phyloP scores from a whole-genome alignment of 225 moss, liverwort and hornwort species.

The Bryoerythrophyllum caledonicum region DNA sequence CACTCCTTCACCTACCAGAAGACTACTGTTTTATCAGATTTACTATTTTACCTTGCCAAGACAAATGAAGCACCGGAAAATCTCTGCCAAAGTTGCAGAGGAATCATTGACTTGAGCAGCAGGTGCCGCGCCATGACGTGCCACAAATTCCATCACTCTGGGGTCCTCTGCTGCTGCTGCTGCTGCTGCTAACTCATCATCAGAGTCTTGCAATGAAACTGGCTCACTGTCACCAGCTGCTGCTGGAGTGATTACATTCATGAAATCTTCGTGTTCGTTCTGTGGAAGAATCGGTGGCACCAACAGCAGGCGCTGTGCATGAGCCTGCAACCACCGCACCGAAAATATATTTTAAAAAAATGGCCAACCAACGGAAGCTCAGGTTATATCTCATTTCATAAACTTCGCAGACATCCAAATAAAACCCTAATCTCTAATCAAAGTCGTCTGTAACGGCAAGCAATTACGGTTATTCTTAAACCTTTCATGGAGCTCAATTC shows the following conservation, averaged over 20 bases:
- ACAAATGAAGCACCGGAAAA: conserved; percentile 73
- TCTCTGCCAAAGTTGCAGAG: conserved; percentile 60
- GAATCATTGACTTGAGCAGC: conserved; percentile 33
- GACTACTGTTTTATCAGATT: too few relatives aligned
- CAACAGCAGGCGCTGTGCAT: conserved; percentile 38
- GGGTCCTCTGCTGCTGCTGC: conserved; percentile 23
- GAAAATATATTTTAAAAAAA: background rate
- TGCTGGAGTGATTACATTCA: conserved; percentile 1
- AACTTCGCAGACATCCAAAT: too few relatives aligned
- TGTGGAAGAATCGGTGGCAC: conserved; percentile 33
- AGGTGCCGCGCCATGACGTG: conserved; percentile 42
- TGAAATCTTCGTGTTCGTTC: conserved; percentile 36
- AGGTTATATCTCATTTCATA: background rate
- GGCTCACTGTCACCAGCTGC: conserved; percentile 23
- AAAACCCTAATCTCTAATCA: background rate
- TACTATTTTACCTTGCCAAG: conserved; percentile 46
- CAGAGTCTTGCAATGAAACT: conserved; percentile 37
- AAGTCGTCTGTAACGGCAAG: background rate
- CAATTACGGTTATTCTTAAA: background rate
- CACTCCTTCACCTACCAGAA: too few relatives aligned
- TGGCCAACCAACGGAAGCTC: background rate
- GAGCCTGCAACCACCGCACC: conserved; percentile 23
- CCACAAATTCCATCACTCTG: conserved; percentile 33
- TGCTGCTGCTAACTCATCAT: conserved; percentile 38
- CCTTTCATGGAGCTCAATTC: background rate